Percentiles rank a stretch among this genome's conserved stretches.
These are phyloP conservation scores for Xanthoconium purpureum DNA, from an alignment of 768 basidiomycete genomes.

Conservation along the genomic window DNA sequence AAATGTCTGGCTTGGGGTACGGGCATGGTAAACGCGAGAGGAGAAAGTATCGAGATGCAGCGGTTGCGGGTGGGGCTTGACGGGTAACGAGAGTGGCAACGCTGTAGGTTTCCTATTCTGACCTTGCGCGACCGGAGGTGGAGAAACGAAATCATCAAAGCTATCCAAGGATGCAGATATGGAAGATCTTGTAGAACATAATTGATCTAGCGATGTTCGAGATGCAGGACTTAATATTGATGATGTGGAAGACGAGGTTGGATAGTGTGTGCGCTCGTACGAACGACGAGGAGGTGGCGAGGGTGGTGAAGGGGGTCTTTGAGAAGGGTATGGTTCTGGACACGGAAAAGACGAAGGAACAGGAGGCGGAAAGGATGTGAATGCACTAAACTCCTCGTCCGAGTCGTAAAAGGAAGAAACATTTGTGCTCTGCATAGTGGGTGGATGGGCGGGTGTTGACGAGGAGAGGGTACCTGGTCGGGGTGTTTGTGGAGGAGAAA, in stretches of 20 bases:
- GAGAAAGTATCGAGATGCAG: constrained; percentile 11
- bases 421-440: background rate
- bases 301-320: constrained; percentile 23
- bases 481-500: constrained; percentile 33
- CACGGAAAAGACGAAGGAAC: constrained; percentile 4
- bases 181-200: constrained; percentile 21
- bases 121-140: constrained; percentile 11
- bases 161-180: constrained; percentile 38
- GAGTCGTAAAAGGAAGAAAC: constrained; percentile 18
- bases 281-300: constrained; percentile 30
- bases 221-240: constrained; percentile 22
- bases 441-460: constrained; percentile 8
- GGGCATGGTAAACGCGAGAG: constrained; percentile 17
- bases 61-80: constrained; percentile 26
- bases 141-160: constrained; percentile 48
- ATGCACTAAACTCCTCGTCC: constrained; percentile 53
- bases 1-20: constrained; percentile 17
- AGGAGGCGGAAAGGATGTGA: constrained; percentile 33
- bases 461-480: constrained; percentile 16
- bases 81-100: constrained; percentile 44
- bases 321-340: constrained; percentile 8
- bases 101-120: constrained; percentile 36
- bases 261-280: constrained; percentile 21
- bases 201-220: constrained; percentile 21
- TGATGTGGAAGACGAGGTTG: constrained; percentile 26